Conservation (phyloP, 225 moss, liverwort and hornwort species). For the Pleurozium schreberi region DNA sequence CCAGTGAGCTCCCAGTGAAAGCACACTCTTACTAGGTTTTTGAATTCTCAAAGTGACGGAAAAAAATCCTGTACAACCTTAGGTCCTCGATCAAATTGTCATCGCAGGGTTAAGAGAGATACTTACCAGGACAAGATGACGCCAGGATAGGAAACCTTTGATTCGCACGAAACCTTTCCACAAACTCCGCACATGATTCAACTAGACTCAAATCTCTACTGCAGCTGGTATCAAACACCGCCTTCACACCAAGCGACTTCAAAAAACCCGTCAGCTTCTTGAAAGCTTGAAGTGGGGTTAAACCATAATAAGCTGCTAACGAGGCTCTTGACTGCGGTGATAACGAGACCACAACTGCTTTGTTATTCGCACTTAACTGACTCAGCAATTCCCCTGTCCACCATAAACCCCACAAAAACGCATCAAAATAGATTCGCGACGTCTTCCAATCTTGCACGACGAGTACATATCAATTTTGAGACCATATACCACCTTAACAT, state of each 20-base stretch:
- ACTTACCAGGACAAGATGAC: constrained; percentile 78
- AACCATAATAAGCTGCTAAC: constrained; percentile 67
- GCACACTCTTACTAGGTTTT: not conserved
- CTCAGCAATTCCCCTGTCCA: constrained; percentile 56
- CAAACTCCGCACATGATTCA: constrained; percentile 84
- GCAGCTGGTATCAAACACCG: constrained; percentile 92
- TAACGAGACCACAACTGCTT: constrained; percentile 84
- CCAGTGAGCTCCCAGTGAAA: not conserved
- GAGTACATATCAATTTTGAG: not conserved
- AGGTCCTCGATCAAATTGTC: not conserved
- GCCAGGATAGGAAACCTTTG: constrained; percentile 58
- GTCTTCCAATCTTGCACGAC: not conserved
- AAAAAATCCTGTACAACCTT: not conserved
- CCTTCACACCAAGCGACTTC: constrained; percentile 77
- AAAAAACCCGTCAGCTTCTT: constrained; percentile 75
- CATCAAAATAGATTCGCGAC: not conserved
- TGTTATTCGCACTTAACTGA: constrained; percentile 35
- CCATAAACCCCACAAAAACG: not conserved
- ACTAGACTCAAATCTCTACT: constrained; percentile 75
- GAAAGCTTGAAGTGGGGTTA: constrained; percentile 76
- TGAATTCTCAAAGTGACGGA: not conserved
- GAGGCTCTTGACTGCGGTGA: constrained; percentile 97
- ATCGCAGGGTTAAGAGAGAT: not conserved
- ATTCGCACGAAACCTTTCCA: constrained; percentile 38
- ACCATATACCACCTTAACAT: not conserved